phyloP scores from a whole-genome alignment of 164 flowering plant species.

The Sextonia rubra region DNA sequence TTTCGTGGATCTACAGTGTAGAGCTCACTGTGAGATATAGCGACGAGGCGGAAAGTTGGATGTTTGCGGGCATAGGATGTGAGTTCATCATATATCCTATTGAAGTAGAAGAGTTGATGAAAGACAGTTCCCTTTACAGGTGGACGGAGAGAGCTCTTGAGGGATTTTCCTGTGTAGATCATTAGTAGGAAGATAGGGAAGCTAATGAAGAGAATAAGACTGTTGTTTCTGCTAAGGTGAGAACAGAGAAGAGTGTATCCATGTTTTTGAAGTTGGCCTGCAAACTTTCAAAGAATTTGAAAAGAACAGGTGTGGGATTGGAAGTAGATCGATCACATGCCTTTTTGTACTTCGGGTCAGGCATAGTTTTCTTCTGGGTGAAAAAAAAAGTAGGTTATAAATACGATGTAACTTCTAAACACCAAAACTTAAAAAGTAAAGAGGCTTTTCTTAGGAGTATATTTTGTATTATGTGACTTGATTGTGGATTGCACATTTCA shows the following conservation, averaged over 20 bases:
- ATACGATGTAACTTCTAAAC: too few species aligned
- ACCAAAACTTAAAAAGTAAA: too few species aligned
- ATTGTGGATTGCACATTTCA: too few species aligned
- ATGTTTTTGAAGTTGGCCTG: conserved; percentile 8
- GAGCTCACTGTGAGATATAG: conserved; percentile 33
- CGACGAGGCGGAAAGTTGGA: conserved; percentile 53
- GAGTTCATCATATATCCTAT: conserved; percentile 42
- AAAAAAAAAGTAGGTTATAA: too few species aligned
- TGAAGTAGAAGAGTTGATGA: conserved; percentile 35
- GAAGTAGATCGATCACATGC: background rate
- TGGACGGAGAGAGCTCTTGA: conserved; percentile 15
- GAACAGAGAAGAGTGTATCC: conserved; percentile 21
- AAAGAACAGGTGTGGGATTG: background rate
- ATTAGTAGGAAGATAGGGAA: conserved; percentile 35
- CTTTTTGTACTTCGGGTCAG: too few species aligned
- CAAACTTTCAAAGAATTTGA: background rate
- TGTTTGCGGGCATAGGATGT: conserved; percentile 30
- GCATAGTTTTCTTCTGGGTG: too few species aligned
- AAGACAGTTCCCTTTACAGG: conserved; percentile 34
- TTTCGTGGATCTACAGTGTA: conserved; percentile 55
- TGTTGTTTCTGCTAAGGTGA: conserved; percentile 14
- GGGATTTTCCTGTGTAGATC: conserved; percentile 18
- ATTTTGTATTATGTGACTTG: too few species aligned
- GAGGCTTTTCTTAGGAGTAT: too few species aligned
- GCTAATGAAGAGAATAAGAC: conserved; percentile 15